Percentiles rank a stretch among this genome's conserved stretches.
These are phyloP conservation scores for Venturia asperata DNA, from an alignment of 2,329 filamentous ascomycete genomes.

Conservation along the genomic window DNA sequence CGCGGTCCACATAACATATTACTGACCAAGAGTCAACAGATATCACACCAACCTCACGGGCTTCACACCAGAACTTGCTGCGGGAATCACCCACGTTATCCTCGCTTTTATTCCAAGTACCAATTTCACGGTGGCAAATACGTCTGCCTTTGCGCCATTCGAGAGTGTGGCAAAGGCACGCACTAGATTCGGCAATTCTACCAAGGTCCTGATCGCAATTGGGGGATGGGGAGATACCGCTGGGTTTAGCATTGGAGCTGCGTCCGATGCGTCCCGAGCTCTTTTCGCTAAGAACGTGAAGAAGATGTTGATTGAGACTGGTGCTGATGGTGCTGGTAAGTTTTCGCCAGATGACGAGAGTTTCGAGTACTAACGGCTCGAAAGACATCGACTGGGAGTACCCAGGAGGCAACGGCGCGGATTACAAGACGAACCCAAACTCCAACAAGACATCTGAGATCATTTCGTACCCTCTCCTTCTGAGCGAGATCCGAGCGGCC, in stretches of 20 bases:
- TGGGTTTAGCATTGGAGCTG: slow-evolving; percentile 55
- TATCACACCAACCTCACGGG: slow-evolving; percentile 6
- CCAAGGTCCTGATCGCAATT: slow-evolving; percentile 63
- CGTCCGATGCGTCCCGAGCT: slow-evolving; percentile 44
- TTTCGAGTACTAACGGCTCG: background rate
- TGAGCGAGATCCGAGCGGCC: slow-evolving; percentile 50
- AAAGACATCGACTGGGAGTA: slow-evolving; percentile 62
- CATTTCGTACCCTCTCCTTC: slow-evolving; percentile 53
- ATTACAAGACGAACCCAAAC: slow-evolving; percentile 60
- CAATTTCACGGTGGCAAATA: slow-evolving; percentile 24
- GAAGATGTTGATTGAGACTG: slow-evolving; percentile 53
- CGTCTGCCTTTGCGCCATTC: slow-evolving; percentile 46
- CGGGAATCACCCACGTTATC: slow-evolving; percentile 32
- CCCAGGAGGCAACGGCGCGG: slow-evolving; percentile 57
- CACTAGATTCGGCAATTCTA: slow-evolving; percentile 45
- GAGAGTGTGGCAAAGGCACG: slow-evolving; percentile 46
- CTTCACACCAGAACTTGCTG: slow-evolving; percentile 19
- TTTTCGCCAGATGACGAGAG: slow-evolving; percentile 12
- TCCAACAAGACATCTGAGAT: slow-evolving; percentile 53
- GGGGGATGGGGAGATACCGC: slow-evolving; percentile 66
- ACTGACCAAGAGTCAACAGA: background rate
- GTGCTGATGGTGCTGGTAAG: slow-evolving; percentile 58
- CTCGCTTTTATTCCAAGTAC: slow-evolving; percentile 35
- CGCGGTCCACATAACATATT: too few relatives aligned
- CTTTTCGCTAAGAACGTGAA: slow-evolving; percentile 59